Evolutionary conservation across 1,139 yeast genomes (phyloP), one percentile per base, ranked within the genome.

Genomic region (Petasospora fabianii): DNA sequence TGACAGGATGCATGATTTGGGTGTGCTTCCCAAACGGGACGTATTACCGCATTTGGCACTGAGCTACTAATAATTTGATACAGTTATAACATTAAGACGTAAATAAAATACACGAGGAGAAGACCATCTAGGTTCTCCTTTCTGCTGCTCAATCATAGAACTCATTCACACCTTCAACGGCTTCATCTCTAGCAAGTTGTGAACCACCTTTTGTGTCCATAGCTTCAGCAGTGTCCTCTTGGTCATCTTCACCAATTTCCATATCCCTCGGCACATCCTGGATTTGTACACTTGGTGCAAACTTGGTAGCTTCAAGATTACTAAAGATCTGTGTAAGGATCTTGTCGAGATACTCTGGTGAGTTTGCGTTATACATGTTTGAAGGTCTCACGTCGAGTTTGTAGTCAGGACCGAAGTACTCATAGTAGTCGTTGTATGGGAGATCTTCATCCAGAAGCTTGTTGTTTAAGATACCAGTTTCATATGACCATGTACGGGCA

Each of bases 331-430:
- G 85, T 12, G 85, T 75, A 56, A 88, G 68, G 35, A 92, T 82
- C 62, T 87, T 85, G 62, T 87, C 87, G 54, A 92, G 71, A 60
- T 88, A 92, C 61, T 92, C 97, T 15, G 95, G 92, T 20, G 92
- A 79, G 65, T 92, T 92, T 40, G 96, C 96, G 64, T 92, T 92
- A 66, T 85, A 87, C 97, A 92, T 90, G 61, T 92, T 92, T 14
- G 95, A 84, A 12, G 97, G 95, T 49, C 97, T 76, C 35, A 92
- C 97, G 57, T 90, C 97, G 41, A 85, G 69, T 59, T 84, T 82
- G 64, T 92, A 90, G 65, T 90, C 97, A 2, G 98, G 98, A 0
- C 97, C 97, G 63, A 84, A 90, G 67, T 90, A 90, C 66, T 90
- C 97, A 65, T 86, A 90, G 67, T 92, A 92, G 62, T 92, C 97